Percentiles rank a stretch among this genome's conserved stretches.
phyloP scores from a whole-genome alignment of 2,329 filamentous ascomycete genomes.

The Stachybotrys echinatus region DNA sequence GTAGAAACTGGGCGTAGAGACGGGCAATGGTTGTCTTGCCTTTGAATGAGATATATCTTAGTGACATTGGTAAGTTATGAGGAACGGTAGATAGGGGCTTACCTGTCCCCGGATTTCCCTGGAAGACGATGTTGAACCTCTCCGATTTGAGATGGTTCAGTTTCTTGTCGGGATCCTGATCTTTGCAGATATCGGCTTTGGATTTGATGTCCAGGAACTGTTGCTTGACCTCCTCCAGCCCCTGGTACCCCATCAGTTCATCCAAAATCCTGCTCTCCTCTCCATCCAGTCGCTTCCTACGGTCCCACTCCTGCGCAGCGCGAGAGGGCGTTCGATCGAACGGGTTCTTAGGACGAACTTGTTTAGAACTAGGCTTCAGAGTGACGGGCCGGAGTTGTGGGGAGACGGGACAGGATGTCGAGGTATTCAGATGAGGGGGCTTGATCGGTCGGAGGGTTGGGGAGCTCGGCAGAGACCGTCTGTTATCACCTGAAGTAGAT shows the following conservation, averaged over 20 bases:
- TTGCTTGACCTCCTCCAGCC: conserved; percentile 4
- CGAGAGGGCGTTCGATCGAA: no score
- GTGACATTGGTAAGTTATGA: not conserved
- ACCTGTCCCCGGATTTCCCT: conserved; percentile 7
- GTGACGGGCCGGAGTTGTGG: no score
- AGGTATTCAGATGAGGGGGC: no score
- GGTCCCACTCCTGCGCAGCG: not conserved
- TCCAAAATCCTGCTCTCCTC: not conserved
- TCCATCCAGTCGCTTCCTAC: not conserved
- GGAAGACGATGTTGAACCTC: conserved; percentile 7
- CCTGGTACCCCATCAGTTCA: conserved; percentile 2
- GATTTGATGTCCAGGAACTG: conserved; percentile 3
- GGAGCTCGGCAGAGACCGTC: no score
- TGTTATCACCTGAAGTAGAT: no score
- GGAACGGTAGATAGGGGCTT: not conserved
- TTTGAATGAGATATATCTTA: no score
- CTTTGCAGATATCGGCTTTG: conserved; percentile 2
- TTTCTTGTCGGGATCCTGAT: not conserved
- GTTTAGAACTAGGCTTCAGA: no score
- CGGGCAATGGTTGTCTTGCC: conserved; percentile 6
- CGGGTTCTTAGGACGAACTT: no score
- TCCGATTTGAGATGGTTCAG: conserved; percentile 1
- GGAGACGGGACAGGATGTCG: no score
- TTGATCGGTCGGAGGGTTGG: no score
- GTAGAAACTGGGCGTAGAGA: conserved; percentile 4